A percentile compares a stretch with the other conserved stretches of the same genome.
Evolutionary conservation across 371 early-diverging fungal genomes (phyloP).

Genomic region (Saksenaea oblongispora): DNA sequence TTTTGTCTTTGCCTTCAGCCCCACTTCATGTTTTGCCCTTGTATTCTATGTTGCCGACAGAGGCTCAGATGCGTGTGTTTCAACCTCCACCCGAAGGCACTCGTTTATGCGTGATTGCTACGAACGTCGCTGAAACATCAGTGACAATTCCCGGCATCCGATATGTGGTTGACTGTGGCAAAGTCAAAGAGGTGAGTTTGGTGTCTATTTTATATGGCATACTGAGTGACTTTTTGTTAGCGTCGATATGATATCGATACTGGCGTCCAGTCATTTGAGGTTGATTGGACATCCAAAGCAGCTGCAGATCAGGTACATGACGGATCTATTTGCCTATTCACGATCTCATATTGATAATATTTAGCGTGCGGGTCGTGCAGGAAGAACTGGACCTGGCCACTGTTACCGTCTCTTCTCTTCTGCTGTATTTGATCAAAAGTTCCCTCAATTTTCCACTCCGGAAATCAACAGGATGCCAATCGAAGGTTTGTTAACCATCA

Average conservation of each 20-base stretch:
- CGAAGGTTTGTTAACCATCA: constrained; percentile 55
- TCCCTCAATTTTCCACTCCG: constrained; percentile 86
- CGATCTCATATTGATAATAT: not conserved
- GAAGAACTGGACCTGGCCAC: constrained; percentile 96
- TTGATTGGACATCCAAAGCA: constrained; percentile 94
- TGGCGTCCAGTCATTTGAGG: constrained; percentile 85
- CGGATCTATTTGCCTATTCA: not conserved
- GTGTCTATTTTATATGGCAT: not conserved
- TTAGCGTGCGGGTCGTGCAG: constrained; percentile 98
- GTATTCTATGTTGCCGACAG: constrained; percentile 89
- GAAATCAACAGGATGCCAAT: constrained; percentile 96
- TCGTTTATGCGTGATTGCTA: constrained; percentile 95
- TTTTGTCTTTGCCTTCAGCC: constrained; percentile 12
- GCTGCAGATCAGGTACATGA: constrained; percentile 73
- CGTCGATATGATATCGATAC: constrained; percentile 79
- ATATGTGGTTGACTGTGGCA: constrained; percentile 98
- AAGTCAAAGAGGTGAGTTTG: constrained; percentile 76
- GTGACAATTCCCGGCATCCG: constrained; percentile 97
- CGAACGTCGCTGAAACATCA: constrained; percentile 99
- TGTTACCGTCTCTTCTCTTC: constrained; percentile 97
- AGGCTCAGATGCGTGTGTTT: constrained; percentile 90
- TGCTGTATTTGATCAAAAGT: constrained; percentile 91
- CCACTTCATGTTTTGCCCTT: constrained; percentile 89
- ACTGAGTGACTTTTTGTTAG: constrained; percentile 9
- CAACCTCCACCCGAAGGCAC: constrained; percentile 84